Evolutionary conservation across 2,329 filamentous ascomycete genomes (phyloP), one percentile per base, ranked within the genome.

Genomic region (Dothideomycetes sp.): DNA sequence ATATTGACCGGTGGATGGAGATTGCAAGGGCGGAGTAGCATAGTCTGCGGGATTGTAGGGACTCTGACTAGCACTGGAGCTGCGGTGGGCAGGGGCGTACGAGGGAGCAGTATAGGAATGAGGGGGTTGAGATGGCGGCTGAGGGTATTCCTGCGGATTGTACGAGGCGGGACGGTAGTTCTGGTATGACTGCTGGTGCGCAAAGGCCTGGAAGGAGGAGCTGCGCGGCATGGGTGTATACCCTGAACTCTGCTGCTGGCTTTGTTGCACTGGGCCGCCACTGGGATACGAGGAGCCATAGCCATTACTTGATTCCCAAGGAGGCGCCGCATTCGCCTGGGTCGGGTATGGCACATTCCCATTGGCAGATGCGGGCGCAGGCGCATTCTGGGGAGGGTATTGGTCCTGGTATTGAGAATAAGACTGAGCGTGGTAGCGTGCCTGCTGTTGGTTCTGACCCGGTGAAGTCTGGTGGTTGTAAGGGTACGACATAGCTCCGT

Each of bases 1-100:
- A n/a, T 40, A 40, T n/a, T 34, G 16, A 8, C 32, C 38, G 18
- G 38, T 35, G n/a, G 24, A 34, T 15, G 38, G 38, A 22, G 38
- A 34, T 5, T 32, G 33, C 3, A 29, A 31, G 27, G 44, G 41
- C n/a, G 44, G 41, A 4, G 36, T 10, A 11, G 43, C 34, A 29
- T 43, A 46, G 16, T 38, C 41, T 19, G 37, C 34, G 24, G 44
- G 41, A 24, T 46, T 42, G 38, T 46, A 46, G 34, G 40, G 16
- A 7, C 7, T 7, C 22, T 27, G 22, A 12, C 22, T 27, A 12
- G 12, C 12, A 27, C 22, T 27, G 7, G 22, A 12, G 12, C 7
- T 27, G 22, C 22, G 22, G 22, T 27, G 22, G 22, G 22, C 22
- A 12, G 22, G 12, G 22, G 22, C 22, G 22, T 27, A 27, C 7